phyloP scores from a whole-genome alignment of 2,329 filamentous ascomycete species.

The Domatiomyces catenatus region DNA sequence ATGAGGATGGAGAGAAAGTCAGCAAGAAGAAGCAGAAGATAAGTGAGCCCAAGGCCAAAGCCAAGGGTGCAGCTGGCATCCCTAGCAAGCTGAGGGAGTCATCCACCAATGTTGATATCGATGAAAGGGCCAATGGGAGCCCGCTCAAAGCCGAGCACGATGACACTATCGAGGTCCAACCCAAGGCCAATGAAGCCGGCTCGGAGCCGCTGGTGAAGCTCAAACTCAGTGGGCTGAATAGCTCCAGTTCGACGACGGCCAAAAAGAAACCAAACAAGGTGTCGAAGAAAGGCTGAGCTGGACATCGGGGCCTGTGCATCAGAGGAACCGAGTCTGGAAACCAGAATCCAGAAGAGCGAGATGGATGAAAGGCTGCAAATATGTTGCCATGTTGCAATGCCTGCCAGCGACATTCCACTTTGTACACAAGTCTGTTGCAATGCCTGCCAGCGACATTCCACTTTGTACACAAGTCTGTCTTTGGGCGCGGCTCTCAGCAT shows the following conservation, averaged over 20 bases:
- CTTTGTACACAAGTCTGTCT: background rate
- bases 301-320: background rate
- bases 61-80: conserved; percentile 10
- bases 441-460: no score
- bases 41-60: conserved; percentile 9
- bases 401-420: no score
- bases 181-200: conserved; percentile 10
- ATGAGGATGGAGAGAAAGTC: conserved; percentile 9
- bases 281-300: background rate
- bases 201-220: conserved; percentile 14
- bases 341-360: background rate
- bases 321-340: no score
- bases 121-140: conserved; percentile 8
- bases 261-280: background rate
- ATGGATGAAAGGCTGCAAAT: background rate
- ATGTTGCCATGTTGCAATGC: background rate
- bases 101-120: conserved; percentile 9
- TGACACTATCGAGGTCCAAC: conserved; percentile 14
- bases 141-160: conserved; percentile 12
- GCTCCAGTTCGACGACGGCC: background rate
- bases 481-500: background rate
- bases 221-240: conserved; percentile 10
- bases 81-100: conserved; percentile 15
- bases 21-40: conserved; percentile 16
- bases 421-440: background rate